These are phyloP conservation scores for Sclerotinia subarctica DNA, from an alignment of 2,329 filamentous ascomycete species.

Conservation along the genomic window DNA sequence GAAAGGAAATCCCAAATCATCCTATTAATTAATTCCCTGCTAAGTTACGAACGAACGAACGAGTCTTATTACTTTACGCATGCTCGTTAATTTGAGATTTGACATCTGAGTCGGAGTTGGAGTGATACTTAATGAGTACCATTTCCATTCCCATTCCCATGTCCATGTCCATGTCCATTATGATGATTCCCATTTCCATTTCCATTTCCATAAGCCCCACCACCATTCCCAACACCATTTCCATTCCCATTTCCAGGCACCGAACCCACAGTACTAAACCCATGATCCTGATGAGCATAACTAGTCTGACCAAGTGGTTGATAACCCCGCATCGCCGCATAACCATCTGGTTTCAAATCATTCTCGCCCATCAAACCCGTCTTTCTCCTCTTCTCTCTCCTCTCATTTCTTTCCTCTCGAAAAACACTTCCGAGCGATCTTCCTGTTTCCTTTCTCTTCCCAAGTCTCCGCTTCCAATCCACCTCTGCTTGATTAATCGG, in stretches of 20 bases:
- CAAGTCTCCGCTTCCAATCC: slow-evolving; percentile 25
- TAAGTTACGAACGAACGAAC: background rate
- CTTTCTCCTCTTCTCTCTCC: slow-evolving; percentile 19
- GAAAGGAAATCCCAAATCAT: background rate
- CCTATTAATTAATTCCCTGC: background rate
- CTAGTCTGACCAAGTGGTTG: background rate
- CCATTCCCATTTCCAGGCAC: slow-evolving; percentile 16
- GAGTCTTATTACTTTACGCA: background rate
- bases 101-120: too few relatives aligned
- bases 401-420: slow-evolving; percentile 22
- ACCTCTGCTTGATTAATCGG: slow-evolving; percentile 40
- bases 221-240: background rate
- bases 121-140: background rate
- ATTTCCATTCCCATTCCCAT: background rate
- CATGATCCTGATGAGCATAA: background rate
- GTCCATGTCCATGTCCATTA: background rate
- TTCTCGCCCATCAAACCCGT: background rate
- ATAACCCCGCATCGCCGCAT: background rate
- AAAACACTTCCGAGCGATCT: slow-evolving; percentile 14
- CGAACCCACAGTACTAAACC: background rate
- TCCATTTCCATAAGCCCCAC: background rate
- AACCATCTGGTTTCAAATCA: background rate
- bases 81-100: background rate
- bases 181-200: background rate
- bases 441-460: slow-evolving; percentile 12